Conservation (phyloP, 2,329 filamentous ascomycete genomes). For the Claviceps sp. region DNA sequence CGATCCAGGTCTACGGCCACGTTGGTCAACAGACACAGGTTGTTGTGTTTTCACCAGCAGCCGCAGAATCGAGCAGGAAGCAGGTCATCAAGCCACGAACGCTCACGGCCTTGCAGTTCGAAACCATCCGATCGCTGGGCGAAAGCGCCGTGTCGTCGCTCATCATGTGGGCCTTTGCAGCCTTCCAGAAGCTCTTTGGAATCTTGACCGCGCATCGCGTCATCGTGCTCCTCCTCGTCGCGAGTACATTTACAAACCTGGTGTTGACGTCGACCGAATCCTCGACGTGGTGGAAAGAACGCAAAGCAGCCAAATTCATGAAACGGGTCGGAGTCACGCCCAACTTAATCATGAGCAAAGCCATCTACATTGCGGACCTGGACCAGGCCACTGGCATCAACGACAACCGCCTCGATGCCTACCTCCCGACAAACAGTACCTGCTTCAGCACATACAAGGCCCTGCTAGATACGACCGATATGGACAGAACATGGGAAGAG, state of each 20-base stretch:
- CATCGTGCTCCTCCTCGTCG: slow-evolving; percentile 52
- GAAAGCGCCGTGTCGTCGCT: slow-evolving; percentile 64
- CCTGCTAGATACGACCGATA: slow-evolving; percentile 43
- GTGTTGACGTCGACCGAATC: slow-evolving; percentile 62
- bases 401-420: slow-evolving; percentile 12
- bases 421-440: slow-evolving; percentile 35
- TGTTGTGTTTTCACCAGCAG: slow-evolving; percentile 43
- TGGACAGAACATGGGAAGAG: slow-evolving; percentile 42
- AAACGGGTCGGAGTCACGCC: slow-evolving; percentile 64
- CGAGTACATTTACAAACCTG: slow-evolving; percentile 61
- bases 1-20: slow-evolving; percentile 66
- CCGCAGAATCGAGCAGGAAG: slow-evolving; percentile 34
- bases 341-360: slow-evolving; percentile 68
- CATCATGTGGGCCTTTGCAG: slow-evolving; percentile 63
- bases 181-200: slow-evolving; percentile 50
- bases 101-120: slow-evolving; percentile 56
- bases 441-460: slow-evolving; percentile 49
- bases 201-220: slow-evolving; percentile 60
- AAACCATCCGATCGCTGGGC: slow-evolving; percentile 57
- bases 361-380: slow-evolving; percentile 72
- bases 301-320: slow-evolving; percentile 72
- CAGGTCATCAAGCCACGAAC: slow-evolving; percentile 48
- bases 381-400: slow-evolving; percentile 43
- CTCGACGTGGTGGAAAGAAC: slow-evolving; percentile 74
- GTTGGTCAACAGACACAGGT: slow-evolving; percentile 56